Percentiles rank a stretch among this genome's conserved stretches.
phyloP scores from a whole-genome alignment of 2,329 filamentous ascomycete species.

The Penicillium sp. region DNA sequence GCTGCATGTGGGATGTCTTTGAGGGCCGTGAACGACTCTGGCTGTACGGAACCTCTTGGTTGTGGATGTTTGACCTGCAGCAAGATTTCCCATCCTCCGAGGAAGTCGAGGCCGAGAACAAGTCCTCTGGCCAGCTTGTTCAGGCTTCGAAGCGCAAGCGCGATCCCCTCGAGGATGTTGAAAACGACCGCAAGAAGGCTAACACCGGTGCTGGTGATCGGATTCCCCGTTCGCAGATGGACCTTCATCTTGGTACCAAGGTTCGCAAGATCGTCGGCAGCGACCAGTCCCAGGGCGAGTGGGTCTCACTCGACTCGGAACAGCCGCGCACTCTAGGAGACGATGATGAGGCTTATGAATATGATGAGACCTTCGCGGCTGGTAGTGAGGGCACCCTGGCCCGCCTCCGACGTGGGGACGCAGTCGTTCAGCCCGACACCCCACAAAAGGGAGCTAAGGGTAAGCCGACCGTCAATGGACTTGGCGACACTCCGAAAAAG shows the following conservation, averaged over 20 bases:
- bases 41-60: slow-evolving; percentile 82
- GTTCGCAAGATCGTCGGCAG: slow-evolving; percentile 49
- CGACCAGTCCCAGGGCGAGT: slow-evolving; percentile 37
- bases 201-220: slow-evolving; percentile 59
- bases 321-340: slow-evolving; percentile 24
- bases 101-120: slow-evolving; percentile 24
- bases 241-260: slow-evolving; percentile 47
- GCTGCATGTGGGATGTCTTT: slow-evolving; percentile 76
- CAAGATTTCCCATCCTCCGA: slow-evolving; percentile 61
- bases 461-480: slow-evolving; percentile 17
- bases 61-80: slow-evolving; percentile 88
- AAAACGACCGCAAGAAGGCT: slow-evolving; percentile 46
- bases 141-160: slow-evolving; percentile 46
- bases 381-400: slow-evolving; percentile 34
- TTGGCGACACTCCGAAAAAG: slow-evolving; percentile 25
- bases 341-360: slow-evolving; percentile 36
- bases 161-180: slow-evolving; percentile 34
- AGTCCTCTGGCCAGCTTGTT: slow-evolving; percentile 21
- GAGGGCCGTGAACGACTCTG: slow-evolving; percentile 65
- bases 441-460: slow-evolving; percentile 22
- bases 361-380: slow-evolving; percentile 33
- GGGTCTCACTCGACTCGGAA: slow-evolving; percentile 36
- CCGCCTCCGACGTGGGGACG: slow-evolving; percentile 29
- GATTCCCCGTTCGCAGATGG: slow-evolving; percentile 47
- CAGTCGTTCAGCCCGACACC: slow-evolving; percentile 19